phyloP scores from a whole-genome alignment of 768 basidiomycete species.

The Phallus indusiatus region DNA sequence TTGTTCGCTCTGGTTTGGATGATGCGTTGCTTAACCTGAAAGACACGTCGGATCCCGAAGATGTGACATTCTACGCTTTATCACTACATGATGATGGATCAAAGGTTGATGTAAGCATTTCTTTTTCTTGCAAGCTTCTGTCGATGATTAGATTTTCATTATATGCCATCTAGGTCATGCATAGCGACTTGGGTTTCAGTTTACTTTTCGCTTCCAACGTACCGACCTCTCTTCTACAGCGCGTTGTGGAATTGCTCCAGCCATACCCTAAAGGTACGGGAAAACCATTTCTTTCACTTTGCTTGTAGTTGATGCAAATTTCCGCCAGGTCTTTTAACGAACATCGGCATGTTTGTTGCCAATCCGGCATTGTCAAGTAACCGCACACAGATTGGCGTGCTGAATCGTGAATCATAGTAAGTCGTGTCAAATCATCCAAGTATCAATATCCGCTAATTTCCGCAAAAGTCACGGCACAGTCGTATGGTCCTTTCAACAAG shows the following conservation, averaged over 20 bases:
- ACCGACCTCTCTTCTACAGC: constrained; percentile 25
- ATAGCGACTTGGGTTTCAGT: constrained; percentile 35
- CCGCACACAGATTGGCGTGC: constrained; percentile 28
- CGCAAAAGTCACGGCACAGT: not conserved
- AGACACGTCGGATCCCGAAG: constrained; percentile 2
- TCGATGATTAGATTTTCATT: not conserved
- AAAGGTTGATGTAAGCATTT: constrained; percentile 28
- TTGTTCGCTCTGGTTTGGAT: constrained; percentile 26
- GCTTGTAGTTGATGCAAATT: not conserved
- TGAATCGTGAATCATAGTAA: constrained; percentile 30
- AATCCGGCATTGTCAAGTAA: constrained; percentile 37
- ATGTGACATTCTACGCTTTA: constrained; percentile 31
- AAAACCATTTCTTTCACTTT: not conserved
- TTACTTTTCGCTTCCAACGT: constrained; percentile 32
- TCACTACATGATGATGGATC: constrained; percentile 29
- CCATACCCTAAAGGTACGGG: constrained; percentile 33
- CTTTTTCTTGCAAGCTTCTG: not conserved
- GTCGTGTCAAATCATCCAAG: constrained; percentile 21
- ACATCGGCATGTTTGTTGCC: constrained; percentile 38
- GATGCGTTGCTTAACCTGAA: constrained; percentile 18
- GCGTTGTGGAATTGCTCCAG: constrained; percentile 28
- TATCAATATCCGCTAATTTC: not conserved
- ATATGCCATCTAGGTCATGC: constrained; percentile 22
- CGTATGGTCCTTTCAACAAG: constrained; percentile 33
- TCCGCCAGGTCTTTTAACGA: constrained; percentile 29